A percentile compares a stretch with the other conserved stretches of the same genome.
phyloP scores from a whole-genome alignment of 352 stramenopile species.

The Globisporangium alternatum region DNA sequence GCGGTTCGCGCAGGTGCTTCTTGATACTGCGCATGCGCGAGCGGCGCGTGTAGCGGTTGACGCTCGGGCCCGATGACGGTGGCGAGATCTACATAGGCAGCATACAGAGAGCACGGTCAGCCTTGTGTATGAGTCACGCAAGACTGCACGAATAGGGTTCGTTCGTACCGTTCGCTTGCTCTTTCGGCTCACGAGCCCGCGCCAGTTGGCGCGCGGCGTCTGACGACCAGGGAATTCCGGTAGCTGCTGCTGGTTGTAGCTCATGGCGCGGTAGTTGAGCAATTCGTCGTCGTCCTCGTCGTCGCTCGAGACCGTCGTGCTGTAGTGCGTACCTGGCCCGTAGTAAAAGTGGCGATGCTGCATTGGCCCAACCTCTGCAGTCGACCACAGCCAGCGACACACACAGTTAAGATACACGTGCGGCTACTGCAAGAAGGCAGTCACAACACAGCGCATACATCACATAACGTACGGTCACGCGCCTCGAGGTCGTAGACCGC shows the following conservation, averaged over 20 bases:
- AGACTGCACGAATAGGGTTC: not conserved
- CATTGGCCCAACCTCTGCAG: slow-evolving; percentile 13
- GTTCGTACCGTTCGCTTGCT: slow-evolving; percentile 39
- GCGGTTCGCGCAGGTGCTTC: slow-evolving; percentile 69
- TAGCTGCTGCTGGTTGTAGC: slow-evolving; percentile 28
- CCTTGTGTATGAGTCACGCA: not conserved
- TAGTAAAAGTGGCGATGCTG: slow-evolving; percentile 61
- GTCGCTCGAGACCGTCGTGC: slow-evolving; percentile 33
- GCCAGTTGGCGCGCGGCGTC: slow-evolving; percentile 62
- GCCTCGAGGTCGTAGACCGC: slow-evolving; percentile 63
- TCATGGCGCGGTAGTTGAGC: slow-evolving; percentile 43
- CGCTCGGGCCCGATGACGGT: slow-evolving; percentile 34
- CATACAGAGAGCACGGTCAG: not conserved
- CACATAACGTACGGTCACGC: slow-evolving; percentile 16
- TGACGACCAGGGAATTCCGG: slow-evolving; percentile 19
- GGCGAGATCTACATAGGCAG: slow-evolving; percentile 20
- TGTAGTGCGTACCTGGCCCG: slow-evolving; percentile 52
- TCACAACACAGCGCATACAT: not conserved
- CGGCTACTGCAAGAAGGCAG: not conserved
- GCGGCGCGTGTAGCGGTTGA: slow-evolving; percentile 73
- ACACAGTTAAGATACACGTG: not conserved
- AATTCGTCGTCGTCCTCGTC: slow-evolving; percentile 39
- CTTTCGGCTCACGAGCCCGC: slow-evolving; percentile 39
- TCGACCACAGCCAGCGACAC: not conserved
- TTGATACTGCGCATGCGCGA: slow-evolving; percentile 85